phyloP scores from a whole-genome alignment of 208 protist genomes.

The Giardia duodenalis region DNA sequence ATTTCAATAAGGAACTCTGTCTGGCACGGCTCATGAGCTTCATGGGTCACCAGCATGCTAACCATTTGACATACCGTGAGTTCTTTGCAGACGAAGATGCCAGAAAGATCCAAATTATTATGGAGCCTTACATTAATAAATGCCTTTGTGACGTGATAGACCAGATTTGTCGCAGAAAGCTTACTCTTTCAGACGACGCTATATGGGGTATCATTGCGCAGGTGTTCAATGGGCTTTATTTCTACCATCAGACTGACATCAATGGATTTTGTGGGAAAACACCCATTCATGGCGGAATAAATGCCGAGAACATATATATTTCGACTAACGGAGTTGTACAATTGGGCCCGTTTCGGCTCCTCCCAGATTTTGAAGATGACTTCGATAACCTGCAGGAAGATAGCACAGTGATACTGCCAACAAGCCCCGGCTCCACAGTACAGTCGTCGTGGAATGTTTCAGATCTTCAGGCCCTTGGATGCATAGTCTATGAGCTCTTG shows the following conservation, averaged over 20 bases:
- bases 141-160: background rate
- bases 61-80: background rate
- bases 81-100: background rate
- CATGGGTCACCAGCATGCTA: background rate
- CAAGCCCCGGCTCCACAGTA: background rate
- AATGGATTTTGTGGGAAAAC: background rate
- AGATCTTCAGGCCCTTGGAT: background rate
- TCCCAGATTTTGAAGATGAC: background rate
- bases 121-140: background rate
- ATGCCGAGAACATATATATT: background rate
- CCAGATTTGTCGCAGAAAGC: background rate
- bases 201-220: background rate
- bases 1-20: background rate
- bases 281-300: background rate
- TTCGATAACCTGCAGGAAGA: background rate
- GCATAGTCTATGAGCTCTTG: background rate
- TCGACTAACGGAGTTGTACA: background rate
- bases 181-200: background rate
- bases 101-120: background rate
- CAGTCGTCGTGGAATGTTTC: background rate
- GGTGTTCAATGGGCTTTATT: background rate
- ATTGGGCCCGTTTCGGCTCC: background rate
- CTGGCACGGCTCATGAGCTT: background rate
- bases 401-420: background rate
- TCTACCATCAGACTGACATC: background rate